Evolutionary conservation across 306 rosid species (phyloP).

Genomic region (Glycine latifolia): DNA sequence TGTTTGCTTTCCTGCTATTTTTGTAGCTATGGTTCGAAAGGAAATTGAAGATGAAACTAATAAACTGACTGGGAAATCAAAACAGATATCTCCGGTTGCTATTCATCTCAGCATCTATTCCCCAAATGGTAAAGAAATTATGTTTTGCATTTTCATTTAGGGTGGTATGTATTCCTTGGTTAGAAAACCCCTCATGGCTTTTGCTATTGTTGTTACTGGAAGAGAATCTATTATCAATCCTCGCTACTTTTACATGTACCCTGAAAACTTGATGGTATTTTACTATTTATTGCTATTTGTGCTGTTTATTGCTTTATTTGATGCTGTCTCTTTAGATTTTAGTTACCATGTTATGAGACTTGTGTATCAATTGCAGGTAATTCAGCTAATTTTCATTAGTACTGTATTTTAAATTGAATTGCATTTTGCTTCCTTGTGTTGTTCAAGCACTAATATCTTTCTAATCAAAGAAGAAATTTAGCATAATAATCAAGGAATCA

Average conservation of each 20-base stretch:
- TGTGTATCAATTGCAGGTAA: constrained; percentile 22
- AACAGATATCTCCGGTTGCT: constrained; percentile 84
- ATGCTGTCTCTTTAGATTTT: no score
- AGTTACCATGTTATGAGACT: not conserved
- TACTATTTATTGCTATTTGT: not conserved
- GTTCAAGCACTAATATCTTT: constrained; percentile 24
- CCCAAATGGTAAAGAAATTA: constrained; percentile 60
- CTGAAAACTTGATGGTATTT: constrained; percentile 1
- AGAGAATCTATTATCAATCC: not conserved
- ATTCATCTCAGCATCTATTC: constrained; percentile 91
- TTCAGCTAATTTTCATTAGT: not conserved
- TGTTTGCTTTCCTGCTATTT: constrained; percentile 42
- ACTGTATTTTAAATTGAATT: constrained; percentile 30
- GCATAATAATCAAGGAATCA: constrained; percentile 26
- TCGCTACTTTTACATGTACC: not conserved
- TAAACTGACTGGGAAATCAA: constrained; percentile 75
- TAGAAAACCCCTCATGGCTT: not conserved
- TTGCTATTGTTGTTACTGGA: constrained; percentile 5
- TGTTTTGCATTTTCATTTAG: constrained; percentile 19
- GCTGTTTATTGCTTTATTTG: not conserved
- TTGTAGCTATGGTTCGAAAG: constrained; percentile 75
- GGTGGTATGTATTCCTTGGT: constrained; percentile 13
- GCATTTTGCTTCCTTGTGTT: constrained; percentile 28
- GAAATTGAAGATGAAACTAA: constrained; percentile 91
- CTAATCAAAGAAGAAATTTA: constrained; percentile 16